These are phyloP conservation scores for Lepiota subincarnata DNA, from an alignment of 768 basidiomycete species.

Conservation along the genomic window DNA sequence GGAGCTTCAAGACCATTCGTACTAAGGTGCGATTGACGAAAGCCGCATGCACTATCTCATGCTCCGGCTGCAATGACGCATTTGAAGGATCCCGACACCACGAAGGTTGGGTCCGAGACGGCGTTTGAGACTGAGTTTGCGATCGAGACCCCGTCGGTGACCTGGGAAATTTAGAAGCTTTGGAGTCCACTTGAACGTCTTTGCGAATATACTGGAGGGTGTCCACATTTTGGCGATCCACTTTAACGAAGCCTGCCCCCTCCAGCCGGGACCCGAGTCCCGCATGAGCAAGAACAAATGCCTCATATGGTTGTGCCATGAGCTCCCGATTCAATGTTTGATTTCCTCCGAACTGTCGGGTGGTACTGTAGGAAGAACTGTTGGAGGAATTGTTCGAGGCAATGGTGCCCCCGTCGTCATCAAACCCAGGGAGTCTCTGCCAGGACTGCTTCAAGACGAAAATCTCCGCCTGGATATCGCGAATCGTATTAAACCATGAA, in stretches of 20 bases:
- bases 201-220: background rate
- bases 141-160: no score
- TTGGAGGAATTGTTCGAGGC: no score
- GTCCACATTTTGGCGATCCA: background rate
- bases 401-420: background rate
- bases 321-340: background rate
- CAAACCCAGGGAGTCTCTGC: background rate
- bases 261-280: background rate
- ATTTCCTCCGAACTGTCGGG: no score
- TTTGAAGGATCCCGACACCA: no score
- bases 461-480: background rate
- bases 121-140: no score
- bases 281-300: background rate
- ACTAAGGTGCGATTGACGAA: background rate
- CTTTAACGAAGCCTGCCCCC: background rate
- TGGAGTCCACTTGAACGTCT: no score
- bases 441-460: background rate
- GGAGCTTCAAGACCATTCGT: background rate
- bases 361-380: no score
- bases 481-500: no score
- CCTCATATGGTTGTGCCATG: background rate
- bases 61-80: no score
- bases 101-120: no score
- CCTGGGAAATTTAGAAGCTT: no score
- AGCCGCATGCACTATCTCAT: no score